Percentiles rank a stretch among this genome's conserved stretches.
Evolutionary conservation across 352 stramenopile genomes (phyloP).

Genomic region (Phytophthora fragariaefolia): DNA sequence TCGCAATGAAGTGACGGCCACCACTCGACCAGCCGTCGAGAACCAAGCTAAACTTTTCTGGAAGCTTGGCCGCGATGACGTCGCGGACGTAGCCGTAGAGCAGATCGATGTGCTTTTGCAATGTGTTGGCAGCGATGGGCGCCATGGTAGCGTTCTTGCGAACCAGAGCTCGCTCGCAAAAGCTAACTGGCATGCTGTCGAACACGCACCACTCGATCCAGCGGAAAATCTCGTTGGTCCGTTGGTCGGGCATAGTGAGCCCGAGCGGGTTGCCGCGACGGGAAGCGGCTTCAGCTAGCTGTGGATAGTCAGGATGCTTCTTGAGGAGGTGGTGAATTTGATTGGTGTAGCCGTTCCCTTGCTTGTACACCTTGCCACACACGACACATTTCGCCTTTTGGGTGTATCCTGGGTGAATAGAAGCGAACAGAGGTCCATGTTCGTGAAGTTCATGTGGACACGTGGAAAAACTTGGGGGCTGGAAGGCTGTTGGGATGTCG

Average conservation of each 20-base stretch:
- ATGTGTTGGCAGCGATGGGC: not conserved
- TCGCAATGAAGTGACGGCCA: not conserved
- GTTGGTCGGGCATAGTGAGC: not conserved
- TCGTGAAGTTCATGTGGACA: not conserved
- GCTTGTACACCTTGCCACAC: not conserved
- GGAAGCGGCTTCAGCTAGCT: not conserved
- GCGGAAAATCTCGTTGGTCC: constrained; percentile 7
- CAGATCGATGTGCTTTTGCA: not conserved
- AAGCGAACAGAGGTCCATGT: not conserved
- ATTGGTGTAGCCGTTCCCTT: not conserved
- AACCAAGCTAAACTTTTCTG: not conserved
- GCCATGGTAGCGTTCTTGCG: constrained; percentile 7
- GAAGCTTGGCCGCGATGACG: not conserved
- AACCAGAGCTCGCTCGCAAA: constrained; percentile 1
- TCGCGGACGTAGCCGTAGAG: constrained; percentile 5
- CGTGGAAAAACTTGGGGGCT: too few relatives aligned
- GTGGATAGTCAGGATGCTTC: not conserved
- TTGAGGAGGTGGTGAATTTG: constrained; percentile 3
- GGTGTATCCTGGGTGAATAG: not conserved
- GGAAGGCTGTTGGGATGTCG: too few relatives aligned
- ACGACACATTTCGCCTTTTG: not conserved
- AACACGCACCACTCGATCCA: constrained; percentile 5
- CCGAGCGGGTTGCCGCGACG: not conserved
- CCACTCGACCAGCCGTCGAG: not conserved
- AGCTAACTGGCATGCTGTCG: not conserved